Conservation (phyloP, 805 yeast species). For the Pichia ethanolica region DNA sequence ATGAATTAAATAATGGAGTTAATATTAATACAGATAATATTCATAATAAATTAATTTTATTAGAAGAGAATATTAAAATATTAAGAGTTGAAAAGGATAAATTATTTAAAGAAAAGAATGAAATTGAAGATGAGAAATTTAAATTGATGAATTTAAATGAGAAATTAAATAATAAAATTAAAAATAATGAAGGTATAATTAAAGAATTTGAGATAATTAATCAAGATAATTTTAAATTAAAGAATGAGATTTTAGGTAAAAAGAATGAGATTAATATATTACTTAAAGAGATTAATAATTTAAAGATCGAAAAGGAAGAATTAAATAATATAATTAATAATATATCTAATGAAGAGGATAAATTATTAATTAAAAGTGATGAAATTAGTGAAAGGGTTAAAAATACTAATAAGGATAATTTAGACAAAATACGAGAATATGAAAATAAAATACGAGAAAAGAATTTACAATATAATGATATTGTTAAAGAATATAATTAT, state of each 20-base stretch:
- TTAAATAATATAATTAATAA: conserved; percentile 13
- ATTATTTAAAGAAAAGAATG: background rate
- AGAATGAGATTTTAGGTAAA: conserved; percentile 9
- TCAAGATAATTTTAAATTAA: background rate
- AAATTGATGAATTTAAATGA: background rate
- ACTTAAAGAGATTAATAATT: conserved; percentile 13
- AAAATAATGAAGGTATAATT: conserved; percentile 11
- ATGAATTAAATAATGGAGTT: background rate
- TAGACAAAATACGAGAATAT: conserved; percentile 11
- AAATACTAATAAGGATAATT: background rate
- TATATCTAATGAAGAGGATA: conserved; percentile 17
- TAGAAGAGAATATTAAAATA: background rate
- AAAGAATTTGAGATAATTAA: conserved; percentile 10
- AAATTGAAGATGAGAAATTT: conserved; percentile 1
- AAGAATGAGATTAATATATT: conserved; percentile 13
- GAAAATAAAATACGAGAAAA: conserved; percentile 18
- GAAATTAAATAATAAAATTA: background rate
- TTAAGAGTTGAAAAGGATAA: background rate
- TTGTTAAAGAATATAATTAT: conserved; percentile 23
- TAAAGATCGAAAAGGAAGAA: conserved; percentile 12
- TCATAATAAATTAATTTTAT: background rate
- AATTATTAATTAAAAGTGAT: conserved; percentile 14
- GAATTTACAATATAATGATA: conserved; percentile 14
- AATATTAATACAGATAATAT: background rate
- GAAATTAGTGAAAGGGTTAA: conserved; percentile 3